Base-by-base conservation (phyloP, 495 filamentous ascomycete species). In the Penicillium crystallinum region DNA sequence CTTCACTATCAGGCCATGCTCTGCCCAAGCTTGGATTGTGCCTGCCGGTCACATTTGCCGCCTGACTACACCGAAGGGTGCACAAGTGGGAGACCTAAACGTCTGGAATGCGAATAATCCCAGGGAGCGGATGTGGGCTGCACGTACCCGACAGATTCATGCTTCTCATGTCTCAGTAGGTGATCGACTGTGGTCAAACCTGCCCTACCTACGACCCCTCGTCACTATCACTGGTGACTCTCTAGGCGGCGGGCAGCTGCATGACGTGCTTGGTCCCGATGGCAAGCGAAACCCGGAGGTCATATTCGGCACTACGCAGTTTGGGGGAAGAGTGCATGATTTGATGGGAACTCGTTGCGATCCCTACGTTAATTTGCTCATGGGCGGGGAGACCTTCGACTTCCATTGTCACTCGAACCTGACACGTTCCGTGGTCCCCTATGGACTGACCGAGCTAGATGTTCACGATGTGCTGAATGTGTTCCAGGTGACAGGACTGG, bases 361-460 rank as follows among this genome's bases (percentile, higher is more conserved):
- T 66, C 85, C 85, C 8, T 90, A 90, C 53, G 78, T 89, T 53
- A 88, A 88, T 54, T 71, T 79, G 46, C 75, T 91, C 53, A 78
- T 91, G 53, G 83, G 77, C n/a, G 82, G 80, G 1, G 77, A 80
- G 49, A 74, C 74, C 5, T 91, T 87, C 57, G 86, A 91, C 57
- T 90, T 81, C 65, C 86, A 91, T 60, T 91, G 88, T 66, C 87
- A 89, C 60, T 90, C 85, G 17, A 93, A 93, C 55, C 77, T 93
- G 17, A 83, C 81, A 5, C 81, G 88, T 2, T 84, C 88, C 0
- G 78, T 91, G 23, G 58, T 83, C 1, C 83, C 82, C 0, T 83
- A 77, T 61, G 86, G 85, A 0, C 58, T 91, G 44, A 79, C 75
- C 9, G 88, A 91, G 64, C 69, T 77, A 37, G 87, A 91, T 68